Evolutionary conservation across 345 rosid genomes (phyloP).

Genomic region (Populus pruinosa): DNA sequence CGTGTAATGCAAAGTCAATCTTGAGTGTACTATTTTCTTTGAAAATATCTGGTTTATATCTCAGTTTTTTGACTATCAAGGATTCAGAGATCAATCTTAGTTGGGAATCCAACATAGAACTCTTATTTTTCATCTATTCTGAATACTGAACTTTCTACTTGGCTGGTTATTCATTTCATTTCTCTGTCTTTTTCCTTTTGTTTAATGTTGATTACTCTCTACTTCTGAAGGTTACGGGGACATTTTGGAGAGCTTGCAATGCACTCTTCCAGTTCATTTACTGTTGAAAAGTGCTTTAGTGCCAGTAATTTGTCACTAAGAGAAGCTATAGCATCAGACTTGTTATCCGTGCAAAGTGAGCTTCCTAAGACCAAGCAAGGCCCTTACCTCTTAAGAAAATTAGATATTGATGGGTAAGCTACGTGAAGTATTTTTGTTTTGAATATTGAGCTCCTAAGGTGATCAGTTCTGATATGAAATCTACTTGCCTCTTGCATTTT

Average conservation of each 20-base stretch:
- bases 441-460: background rate
- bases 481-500: background rate
- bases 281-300: slow-evolving; percentile 75
- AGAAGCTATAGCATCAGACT: slow-evolving; percentile 72
- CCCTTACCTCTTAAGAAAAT: slow-evolving; percentile 67
- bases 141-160: background rate
- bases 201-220: slow-evolving; percentile 1
- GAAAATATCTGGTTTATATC: background rate
- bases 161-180: background rate
- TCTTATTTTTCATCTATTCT: background rate
- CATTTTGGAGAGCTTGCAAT: slow-evolving; percentile 76
- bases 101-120: background rate
- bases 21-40: background rate
- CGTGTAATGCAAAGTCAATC: background rate
- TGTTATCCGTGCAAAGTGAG: slow-evolving; percentile 54
- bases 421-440: background rate
- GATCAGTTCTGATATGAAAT: background rate
- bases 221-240: slow-evolving; percentile 58
- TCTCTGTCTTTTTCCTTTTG: background rate
- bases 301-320: slow-evolving; percentile 63
- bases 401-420: slow-evolving; percentile 75
- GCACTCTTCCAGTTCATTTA: slow-evolving; percentile 74
- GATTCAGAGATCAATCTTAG: background rate
- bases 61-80: no score
- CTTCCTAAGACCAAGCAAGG: slow-evolving; percentile 81